A percentile compares a stretch with the other conserved stretches of the same genome.
Evolutionary conservation across 1,284 basidiomycete genomes (phyloP).

Genomic region (Papiliotrema terrestris): DNA sequence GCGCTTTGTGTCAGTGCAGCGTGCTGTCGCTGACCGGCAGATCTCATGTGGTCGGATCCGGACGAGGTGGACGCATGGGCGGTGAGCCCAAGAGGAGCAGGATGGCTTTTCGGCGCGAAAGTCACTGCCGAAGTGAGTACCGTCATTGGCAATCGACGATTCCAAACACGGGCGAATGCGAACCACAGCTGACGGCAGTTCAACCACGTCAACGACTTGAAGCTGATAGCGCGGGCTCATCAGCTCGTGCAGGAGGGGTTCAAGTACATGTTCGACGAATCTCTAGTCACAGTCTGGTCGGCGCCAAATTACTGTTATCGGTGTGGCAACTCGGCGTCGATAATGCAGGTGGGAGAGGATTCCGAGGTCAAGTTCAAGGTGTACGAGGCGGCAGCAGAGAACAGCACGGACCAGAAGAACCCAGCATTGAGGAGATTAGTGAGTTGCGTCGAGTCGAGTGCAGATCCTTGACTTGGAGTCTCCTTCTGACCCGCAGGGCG

Average conservation of each 20-base stretch:
- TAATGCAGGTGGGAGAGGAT: constrained; percentile 59
- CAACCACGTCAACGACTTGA: constrained; percentile 81
- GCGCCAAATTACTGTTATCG: constrained; percentile 96
- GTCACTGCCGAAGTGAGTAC: constrained; percentile 74
- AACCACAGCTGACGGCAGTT: constrained; percentile 57
- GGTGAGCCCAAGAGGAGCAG: constrained; percentile 88
- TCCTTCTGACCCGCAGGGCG: constrained; percentile 15
- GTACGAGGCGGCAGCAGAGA: constrained; percentile 79
- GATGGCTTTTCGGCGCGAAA: constrained; percentile 87
- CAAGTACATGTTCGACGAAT: constrained; percentile 95
- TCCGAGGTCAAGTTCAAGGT: constrained; percentile 69
- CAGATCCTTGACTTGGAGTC: neutral
- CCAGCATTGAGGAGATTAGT: constrained; percentile 44
- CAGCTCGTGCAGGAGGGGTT: constrained; percentile 96
- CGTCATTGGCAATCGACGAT: neutral
- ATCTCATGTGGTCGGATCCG: constrained; percentile 97
- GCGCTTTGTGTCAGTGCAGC: neutral
- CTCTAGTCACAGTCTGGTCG: constrained; percentile 95
- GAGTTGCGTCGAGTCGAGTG: constrained; percentile 7
- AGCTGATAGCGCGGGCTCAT: constrained; percentile 85
- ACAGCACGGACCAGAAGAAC: constrained; percentile 63
- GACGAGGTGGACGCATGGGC: constrained; percentile 96
- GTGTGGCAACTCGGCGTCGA: constrained; percentile 73
- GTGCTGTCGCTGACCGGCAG: constrained; percentile 48
- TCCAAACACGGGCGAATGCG: neutral